These are phyloP conservation scores for Metschnikowia lunata DNA, from an alignment of 805 yeast genomes.

Conservation along the genomic window DNA sequence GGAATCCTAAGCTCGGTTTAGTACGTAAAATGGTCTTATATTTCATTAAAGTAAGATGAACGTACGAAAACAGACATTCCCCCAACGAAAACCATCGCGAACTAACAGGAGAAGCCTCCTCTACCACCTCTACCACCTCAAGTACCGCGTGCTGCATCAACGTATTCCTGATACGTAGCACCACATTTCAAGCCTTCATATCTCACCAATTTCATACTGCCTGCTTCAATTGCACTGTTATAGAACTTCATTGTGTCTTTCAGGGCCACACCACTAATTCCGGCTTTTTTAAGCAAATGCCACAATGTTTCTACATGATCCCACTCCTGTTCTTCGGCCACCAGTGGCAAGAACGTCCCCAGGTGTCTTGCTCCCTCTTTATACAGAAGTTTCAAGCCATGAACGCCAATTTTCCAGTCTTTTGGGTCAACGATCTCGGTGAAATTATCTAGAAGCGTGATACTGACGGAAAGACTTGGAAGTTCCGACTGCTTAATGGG, in stretches of 20 bases:
- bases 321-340: constrained; percentile 87
- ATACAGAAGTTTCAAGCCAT: constrained; percentile 71
- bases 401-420: constrained; percentile 79
- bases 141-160: neutral
- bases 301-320: constrained; percentile 63
- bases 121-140: no score
- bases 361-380: constrained; percentile 40
- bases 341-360: constrained; percentile 89
- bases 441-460: constrained; percentile 63
- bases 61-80: no score
- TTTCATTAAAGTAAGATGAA: no score
- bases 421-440: constrained; percentile 46
- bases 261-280: constrained; percentile 21
- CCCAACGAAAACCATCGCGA: no score
- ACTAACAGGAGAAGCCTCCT: no score
- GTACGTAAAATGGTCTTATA: no score
- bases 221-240: constrained; percentile 25
- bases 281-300: constrained; percentile 73
- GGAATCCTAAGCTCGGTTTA: no score
- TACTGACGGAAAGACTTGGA: constrained; percentile 47
- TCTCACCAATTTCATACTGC: constrained; percentile 30
- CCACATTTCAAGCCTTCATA: constrained; percentile 35
- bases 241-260: constrained; percentile 23
- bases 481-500: constrained; percentile 61
- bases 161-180: constrained; percentile 24